Evolutionary conservation across 2,329 filamentous ascomycete genomes (phyloP), one percentile per base, ranked within the genome.

Genomic region (Metarhizium sp.): DNA sequence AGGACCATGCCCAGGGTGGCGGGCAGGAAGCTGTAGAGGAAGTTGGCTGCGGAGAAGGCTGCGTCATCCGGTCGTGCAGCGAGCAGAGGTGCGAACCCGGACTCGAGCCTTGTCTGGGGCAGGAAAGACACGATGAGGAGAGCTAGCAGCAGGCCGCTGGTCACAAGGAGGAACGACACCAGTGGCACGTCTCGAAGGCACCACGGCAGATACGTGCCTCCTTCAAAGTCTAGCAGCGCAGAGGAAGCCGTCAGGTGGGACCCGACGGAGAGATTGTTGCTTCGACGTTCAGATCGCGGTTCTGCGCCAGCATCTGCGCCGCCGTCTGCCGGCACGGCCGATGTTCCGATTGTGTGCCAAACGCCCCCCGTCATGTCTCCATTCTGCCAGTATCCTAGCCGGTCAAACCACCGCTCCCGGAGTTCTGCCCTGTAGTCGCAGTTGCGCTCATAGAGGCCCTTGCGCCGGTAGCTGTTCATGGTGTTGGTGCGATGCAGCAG

Each of bases 311-410:
- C 11, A 16, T 36, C 25, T 45, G 46, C 30, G 38, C 58, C 58
- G 14, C 61, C 59, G 36, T 61, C 60, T 54, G 61, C 63, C 56
- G 52, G 59, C 63, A 50, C 69, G 14, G 75, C 65, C 2, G 69
- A 67, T 69, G 78, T 64, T 69, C 89, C 90, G 55, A 95, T 81
- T 2, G 84, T 84, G 66, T 95, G 91, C 77, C 94, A 95, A 30
- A 90, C 75, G 20, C 85, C 82, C 20, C 85, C 82, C 4, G 80
- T 78, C 58, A 78, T 77, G 55, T 83, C 83, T 18, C 84, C 83
- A 30, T 85, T 83, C 57, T 81, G 82, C 90, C 92, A 96, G 70
- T 95, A 95, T 6, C 92, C 90, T n/a, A 96, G 78, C 48, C 87
- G 79, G 62, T 92, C 85, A 5, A 79, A 74, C 59, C 82, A 81